Evolutionary conservation across 192 early-diverging fungal genomes (phyloP).

Genomic region (Umbelopsis sp.): DNA sequence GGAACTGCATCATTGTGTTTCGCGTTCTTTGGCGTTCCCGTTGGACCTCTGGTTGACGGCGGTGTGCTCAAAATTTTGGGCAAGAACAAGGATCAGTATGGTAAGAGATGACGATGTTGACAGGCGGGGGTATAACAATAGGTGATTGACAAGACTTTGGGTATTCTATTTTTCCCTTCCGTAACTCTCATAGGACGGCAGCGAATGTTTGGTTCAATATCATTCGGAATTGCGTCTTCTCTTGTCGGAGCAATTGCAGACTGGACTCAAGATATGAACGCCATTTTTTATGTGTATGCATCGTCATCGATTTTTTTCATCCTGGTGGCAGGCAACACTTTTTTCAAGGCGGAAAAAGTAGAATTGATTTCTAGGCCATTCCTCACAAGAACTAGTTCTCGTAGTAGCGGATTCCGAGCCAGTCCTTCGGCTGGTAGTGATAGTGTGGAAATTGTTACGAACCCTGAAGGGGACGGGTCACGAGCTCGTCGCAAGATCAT

Average conservation of each 20-base stretch:
- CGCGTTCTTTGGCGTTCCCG: slow-evolving; percentile 50
- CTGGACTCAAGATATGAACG: slow-evolving; percentile 42
- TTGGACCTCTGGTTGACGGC: slow-evolving; percentile 46
- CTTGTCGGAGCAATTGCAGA: slow-evolving; percentile 38
- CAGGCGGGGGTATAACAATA: neutral
- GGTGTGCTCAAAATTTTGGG: slow-evolving; percentile 48
- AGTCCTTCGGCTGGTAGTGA: neutral
- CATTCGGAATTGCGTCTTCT: slow-evolving; percentile 40
- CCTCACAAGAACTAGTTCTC: neutral
- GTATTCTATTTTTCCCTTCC: too few species aligned
- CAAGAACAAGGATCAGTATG: slow-evolving; percentile 46
- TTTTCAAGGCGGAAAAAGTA: slow-evolving; percentile 36
- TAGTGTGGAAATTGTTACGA: neutral
- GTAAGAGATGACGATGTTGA: slow-evolving; percentile 3
- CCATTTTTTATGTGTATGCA: slow-evolving; percentile 45
- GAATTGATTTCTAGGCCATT: neutral
- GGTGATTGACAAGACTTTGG: neutral
- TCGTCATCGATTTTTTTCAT: slow-evolving; percentile 40
- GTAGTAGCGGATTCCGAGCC: slow-evolving; percentile 7
- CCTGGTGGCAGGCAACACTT: slow-evolving; percentile 27
- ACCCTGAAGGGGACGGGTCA: neutral
- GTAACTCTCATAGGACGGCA: slow-evolving; percentile 32
- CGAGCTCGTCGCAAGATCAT: slow-evolving; percentile 7
- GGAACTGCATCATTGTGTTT: slow-evolving; percentile 42
- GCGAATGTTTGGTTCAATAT: slow-evolving; percentile 47